Evolutionary conservation across 192 early-diverging fungal genomes (phyloP).

Genomic region (Backusella tarrabulga): DNA sequence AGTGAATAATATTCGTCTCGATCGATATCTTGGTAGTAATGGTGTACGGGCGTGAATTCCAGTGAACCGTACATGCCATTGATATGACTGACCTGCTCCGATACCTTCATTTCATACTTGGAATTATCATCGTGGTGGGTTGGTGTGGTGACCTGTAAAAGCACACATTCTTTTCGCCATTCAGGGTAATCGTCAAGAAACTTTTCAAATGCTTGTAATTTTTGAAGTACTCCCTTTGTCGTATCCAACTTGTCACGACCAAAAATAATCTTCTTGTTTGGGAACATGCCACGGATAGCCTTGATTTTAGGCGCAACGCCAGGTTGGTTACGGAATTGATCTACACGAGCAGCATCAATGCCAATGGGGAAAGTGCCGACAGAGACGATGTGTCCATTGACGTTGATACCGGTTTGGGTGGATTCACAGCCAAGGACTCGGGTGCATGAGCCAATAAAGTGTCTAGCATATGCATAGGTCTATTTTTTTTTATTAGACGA

Average conservation of each 20-base stretch:
- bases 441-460: conserved; percentile 92
- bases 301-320: conserved; percentile 77
- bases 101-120: conserved; percentile 79
- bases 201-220: conserved; percentile 90
- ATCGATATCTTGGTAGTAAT: conserved; percentile 91
- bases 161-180: conserved; percentile 86
- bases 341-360: conserved; percentile 82
- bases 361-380: conserved; percentile 97
- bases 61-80: conserved; percentile 94
- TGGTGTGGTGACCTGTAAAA: conserved; percentile 95
- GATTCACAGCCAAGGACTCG: conserved; percentile 94
- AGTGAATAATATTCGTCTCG: conserved; percentile 97
- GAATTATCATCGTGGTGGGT: conserved; percentile 61
- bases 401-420: conserved; percentile 87
- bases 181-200: conserved; percentile 89
- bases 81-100: conserved; percentile 87
- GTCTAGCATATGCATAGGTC: conserved; percentile 93
- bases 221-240: conserved; percentile 93
- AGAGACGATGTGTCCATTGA: conserved; percentile 73
- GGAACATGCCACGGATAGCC: conserved; percentile 79
- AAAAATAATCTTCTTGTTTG: conserved; percentile 91
- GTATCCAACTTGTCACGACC: conserved; percentile 94
- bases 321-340: conserved; percentile 59
- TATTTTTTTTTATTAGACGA: background rate
- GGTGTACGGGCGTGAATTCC: conserved; percentile 92